Base-by-base conservation (phyloP, 768 basidiomycete species). In the Kwoniella sp. region DNA sequence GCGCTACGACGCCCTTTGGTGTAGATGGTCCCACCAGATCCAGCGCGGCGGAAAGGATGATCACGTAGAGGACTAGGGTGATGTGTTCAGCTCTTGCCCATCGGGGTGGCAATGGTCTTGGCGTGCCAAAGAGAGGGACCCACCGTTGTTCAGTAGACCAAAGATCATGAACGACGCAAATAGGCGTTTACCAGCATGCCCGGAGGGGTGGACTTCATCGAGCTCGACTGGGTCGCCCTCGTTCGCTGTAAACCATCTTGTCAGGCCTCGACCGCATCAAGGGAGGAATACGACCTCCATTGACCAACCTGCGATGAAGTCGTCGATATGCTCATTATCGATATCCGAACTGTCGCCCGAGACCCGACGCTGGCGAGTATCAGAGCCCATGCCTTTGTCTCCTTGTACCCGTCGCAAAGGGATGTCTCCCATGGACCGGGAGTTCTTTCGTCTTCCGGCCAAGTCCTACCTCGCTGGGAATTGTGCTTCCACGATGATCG, bases 41-140 rank as follows among this genome's bases (percentile, higher is more conserved):
- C 3, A 96, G 78, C 1, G 95, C 95, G 5, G 93, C 93, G 1
- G 89, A 93, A 17, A 99, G 82, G 56, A 98, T 95, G 56, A 98
- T 87, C 31, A 99, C 93, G 75, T 98, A 95, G 50, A 93, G 79
- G 4, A 95, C 90, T 90, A 57, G 8, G 57, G 37, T 38, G 17
- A 37, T 46, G 29, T 8, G 28, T 20, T 27, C 3, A 42, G 20
- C 20, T 42, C n/a, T 19, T 5, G 37, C 7, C 37, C 15, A 6
- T 39, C n/a, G 5, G 40, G 40, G 6, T 7, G 22, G 27, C 23
- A 17, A 4, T 22, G 31, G 26, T 3, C n/a, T n/a, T n/a, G n/a
- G n/a, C n/a, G n/a, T 32, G 19, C 7, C 25, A 33, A 48, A 23
- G 45, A 38, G 17, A 15, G 44, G 33, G 14, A 46, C 74, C 25